Percentiles rank a stretch among this genome's conserved stretches.
Conservation (phyloP, 352 stramenopile genomes). For the Globisporangium nagaii region DNA sequence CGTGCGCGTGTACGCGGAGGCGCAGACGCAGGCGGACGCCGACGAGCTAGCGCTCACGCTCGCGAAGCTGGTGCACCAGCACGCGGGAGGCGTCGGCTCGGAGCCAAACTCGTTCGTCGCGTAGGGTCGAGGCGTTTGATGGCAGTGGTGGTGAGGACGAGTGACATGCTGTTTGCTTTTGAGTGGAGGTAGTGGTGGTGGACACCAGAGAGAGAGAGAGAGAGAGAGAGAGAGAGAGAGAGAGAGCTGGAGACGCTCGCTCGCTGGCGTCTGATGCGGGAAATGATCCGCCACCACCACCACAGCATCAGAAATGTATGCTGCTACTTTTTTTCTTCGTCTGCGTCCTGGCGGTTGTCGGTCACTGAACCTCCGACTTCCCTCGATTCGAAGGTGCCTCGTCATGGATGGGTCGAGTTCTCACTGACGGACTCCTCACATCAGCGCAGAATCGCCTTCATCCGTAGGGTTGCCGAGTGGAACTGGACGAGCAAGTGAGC, state of each 20-base stretch:
- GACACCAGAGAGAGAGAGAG: not conserved
- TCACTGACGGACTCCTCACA: too few relatives aligned
- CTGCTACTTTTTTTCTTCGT: not conserved
- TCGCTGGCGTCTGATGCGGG: not conserved
- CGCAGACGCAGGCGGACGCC: constrained; percentile 83
- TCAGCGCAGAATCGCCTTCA: too few relatives aligned
- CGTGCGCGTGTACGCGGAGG: constrained; percentile 98
- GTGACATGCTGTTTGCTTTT: not conserved
- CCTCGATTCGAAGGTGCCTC: not conserved
- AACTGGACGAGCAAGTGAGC: too few relatives aligned
- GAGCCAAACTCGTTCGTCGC: constrained; percentile 66
- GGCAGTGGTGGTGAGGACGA: not conserved
- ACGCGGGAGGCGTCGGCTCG: constrained; percentile 61
- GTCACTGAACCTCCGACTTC: not conserved
- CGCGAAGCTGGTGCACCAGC: constrained; percentile 72
- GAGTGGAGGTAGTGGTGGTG: not conserved
- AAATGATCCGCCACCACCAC: too few relatives aligned
- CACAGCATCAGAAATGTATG: not conserved
- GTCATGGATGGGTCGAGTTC: not conserved
- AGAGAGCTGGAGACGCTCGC: too few relatives aligned
- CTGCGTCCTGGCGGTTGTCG: too few relatives aligned
- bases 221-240: too few relatives aligned
- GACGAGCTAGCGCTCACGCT: constrained; percentile 88
- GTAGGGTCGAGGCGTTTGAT: constrained; percentile 17
- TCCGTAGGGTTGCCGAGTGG: too few relatives aligned